Base-by-base conservation (phyloP, 495 filamentous ascomycete species). In the Poronia punctata region DNA sequence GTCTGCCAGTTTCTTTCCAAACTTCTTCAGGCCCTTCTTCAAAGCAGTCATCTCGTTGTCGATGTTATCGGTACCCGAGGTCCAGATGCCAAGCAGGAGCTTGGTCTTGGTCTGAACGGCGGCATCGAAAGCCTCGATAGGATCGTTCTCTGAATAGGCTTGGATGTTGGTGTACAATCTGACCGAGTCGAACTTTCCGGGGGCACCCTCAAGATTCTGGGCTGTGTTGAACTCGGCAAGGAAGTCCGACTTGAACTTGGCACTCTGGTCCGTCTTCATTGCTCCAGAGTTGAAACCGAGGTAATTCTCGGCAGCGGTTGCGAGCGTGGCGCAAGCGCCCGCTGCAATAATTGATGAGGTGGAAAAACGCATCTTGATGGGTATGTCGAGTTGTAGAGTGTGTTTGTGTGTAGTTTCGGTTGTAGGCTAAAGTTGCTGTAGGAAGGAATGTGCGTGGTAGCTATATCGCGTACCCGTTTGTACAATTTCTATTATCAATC, bases 21-120 rank as follows among this genome's bases (percentile, higher is more conserved):
- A 53, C 45, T 62, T 58, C 18, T 39, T 36, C 45, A 76, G 53
- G 33, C 66, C 73, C 23, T 53, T 56, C 41, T 60, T 49, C 12
- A 76, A 50, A 11, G 72, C 72, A 14, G 39, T 57, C 45, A 72
- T 60, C 61, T 76, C 72, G 15, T 56, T 57, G 34, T 58, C 50
- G 59, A 70, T 75, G 60, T 54, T 66, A n/a, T 46, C 44, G 36
- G 54, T 61, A 43, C 71, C 69, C 33, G 69, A 67, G 12, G 67
- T 57, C 72, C 72, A 76, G 38, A 75, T 54, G 27, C 72, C 72
- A 32, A 75, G 65, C 22, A 76, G 61, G 16, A 76, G 49, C 53
- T 63, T 53, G 26, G 62, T 71, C 35, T 68, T 56, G 30, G 72
- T 68, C 48, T 63, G 61, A 36, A 75, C 53, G 45, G 72, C 72